Percentiles rank a stretch among this genome's conserved stretches.
phyloP scores from a whole-genome alignment of 73 alveolate genomes.

The Tetrahymena thermophila region DNA sequence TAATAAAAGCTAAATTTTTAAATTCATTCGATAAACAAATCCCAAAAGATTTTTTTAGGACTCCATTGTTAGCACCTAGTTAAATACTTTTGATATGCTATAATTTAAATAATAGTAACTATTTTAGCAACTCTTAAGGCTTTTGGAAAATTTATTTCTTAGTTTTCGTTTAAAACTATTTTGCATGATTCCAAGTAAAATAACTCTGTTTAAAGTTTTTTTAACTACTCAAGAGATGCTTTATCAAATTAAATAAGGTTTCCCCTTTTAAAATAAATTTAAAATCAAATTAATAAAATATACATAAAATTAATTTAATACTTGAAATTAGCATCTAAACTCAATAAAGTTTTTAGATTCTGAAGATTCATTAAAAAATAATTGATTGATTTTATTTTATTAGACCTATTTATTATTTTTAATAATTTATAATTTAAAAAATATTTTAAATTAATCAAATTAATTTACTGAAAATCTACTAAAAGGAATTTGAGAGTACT shows the following conservation, averaged over 20 bases:
- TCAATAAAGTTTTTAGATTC: background rate
- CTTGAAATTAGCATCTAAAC: background rate
- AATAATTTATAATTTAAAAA: too few relatives aligned
- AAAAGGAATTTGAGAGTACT: background rate
- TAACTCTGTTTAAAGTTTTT: background rate
- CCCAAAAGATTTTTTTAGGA: background rate
- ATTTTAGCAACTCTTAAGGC: background rate
- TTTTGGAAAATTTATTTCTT: background rate
- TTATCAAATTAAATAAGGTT: background rate
- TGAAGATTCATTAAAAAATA: background rate
- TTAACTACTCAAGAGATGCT: background rate
- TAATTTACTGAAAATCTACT: background rate
- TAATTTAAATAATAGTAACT: background rate
- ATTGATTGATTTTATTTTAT: too few relatives aligned
- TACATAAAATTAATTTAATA: too few relatives aligned
- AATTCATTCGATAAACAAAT: background rate
- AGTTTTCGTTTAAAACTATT: background rate
- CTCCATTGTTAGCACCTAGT: background rate
- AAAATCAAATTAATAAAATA: too few relatives aligned
- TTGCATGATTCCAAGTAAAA: background rate
- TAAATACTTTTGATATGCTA: background rate
- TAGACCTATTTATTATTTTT: background rate
- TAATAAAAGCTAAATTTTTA: background rate
- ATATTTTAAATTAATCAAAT: too few relatives aligned
- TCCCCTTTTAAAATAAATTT: background rate